Percentiles rank a stretch among this genome's conserved stretches.
phyloP scores from a whole-genome alignment of 179 eudicot species.

The Amaranthus tricolor region DNA sequence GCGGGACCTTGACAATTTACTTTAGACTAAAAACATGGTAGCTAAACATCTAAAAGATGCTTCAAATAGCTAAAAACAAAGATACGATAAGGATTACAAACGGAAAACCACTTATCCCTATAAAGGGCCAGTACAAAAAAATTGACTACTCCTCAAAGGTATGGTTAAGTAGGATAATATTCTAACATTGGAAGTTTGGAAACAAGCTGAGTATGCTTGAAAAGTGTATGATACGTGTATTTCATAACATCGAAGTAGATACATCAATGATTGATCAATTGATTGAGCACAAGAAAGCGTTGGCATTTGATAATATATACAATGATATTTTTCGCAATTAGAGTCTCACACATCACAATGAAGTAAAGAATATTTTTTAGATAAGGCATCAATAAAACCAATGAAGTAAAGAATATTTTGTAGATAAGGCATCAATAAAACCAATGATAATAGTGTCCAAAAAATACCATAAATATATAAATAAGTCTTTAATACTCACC shows the following conservation, averaged over 20 bases:
- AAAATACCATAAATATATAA: constrained; percentile 13
- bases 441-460: no score
- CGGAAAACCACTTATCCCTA: no score
- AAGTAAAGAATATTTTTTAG: not conserved
- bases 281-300: not conserved
- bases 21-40: no score
- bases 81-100: no score
- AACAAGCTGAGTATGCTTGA: no score
- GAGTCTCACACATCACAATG: not conserved
- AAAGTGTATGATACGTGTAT: no score
- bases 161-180: not conserved
- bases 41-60: no score
- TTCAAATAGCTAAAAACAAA: no score
- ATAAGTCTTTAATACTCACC: constrained; percentile 39
- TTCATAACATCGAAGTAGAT: not conserved
- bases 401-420: constrained; percentile 1
- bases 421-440: not conserved
- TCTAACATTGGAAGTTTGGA: no score
- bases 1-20: no score
- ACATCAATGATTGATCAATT: not conserved
- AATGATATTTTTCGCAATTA: no score
- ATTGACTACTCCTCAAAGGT: not conserved
- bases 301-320: no score
- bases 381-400: not conserved
- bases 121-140: not conserved